Evolutionary conservation across 192 early-diverging fungal genomes (phyloP), one percentile per base, ranked within the genome.

Genomic region (Phlyctochytrium bullatum): DNA sequence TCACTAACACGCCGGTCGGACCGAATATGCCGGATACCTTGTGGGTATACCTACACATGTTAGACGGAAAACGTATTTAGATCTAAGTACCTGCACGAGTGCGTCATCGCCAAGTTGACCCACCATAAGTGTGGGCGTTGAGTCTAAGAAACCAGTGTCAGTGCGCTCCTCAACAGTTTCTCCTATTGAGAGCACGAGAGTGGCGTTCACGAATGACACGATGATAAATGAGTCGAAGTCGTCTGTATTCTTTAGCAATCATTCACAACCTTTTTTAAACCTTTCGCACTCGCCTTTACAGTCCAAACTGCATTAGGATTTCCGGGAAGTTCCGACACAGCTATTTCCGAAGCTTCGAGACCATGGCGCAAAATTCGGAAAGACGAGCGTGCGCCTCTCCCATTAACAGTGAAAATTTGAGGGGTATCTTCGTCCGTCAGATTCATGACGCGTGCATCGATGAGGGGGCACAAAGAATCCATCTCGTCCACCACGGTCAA

Each of bases 231-330:
- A 83, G 60, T 96, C 93, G 65, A 67, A 82, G 57, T 82, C 78
- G 58, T 90, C n/a, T n/a, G n/a, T n/a, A n/a, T n/a, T n/a, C n/a
- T n/a, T n/a, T n/a, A n/a, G n/a, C n/a, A 16, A 70, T 47, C 24
- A 1, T 30, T 68, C 20, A 17, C 12, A 28, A 12, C 2, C 33
- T 73, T 70, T n/a, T n/a, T n/a, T n/a, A n/a, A n/a, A n/a, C n/a
- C 78, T 53, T 67, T 72, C 47, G 64, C 51, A 35, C 53, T 64
- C 25, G 61, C 40, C 72, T 84, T 79, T 6, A 86, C 79, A 1
- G 89, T 82, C 96, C 96, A 99, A 12, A 99, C 91, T 28, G 92
- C 92, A 67, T 83, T 92, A 2, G 98, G 93, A 59, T 92, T 91
- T 3, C 91, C 96, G 0, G 98, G 98, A 23, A 99, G 78, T 65